Base-by-base conservation (phyloP, 2,329 filamentous ascomycete genomes). In the Endothia cerciana region DNA sequence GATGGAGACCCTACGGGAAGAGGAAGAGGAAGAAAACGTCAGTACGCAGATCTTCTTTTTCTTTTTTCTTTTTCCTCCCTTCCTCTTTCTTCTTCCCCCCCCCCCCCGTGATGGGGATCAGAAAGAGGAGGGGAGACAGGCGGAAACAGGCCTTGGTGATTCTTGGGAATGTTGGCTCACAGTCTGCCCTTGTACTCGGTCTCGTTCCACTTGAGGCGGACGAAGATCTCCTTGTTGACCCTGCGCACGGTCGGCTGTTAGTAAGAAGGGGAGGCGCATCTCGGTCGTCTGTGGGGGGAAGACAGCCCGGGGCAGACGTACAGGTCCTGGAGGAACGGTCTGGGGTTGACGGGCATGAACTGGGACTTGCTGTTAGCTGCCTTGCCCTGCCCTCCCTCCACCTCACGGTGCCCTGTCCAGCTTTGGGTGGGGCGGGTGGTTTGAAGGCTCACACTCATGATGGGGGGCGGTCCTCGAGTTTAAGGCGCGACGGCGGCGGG, bases 121-220 rank as follows among this genome's bases (percentile, higher is more conserved):
- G n/a, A n/a, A n/a, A n/a, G n/a, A n/a, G n/a, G n/a, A n/a, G n/a
- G n/a, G n/a, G n/a, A n/a, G n/a, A n/a, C n/a, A n/a, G n/a, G n/a
- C n/a, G n/a, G n/a, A n/a, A n/a, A n/a, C n/a, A n/a, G n/a, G n/a
- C n/a, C n/a, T n/a, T n/a, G n/a, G n/a, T n/a, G n/a, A n/a, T n/a
- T n/a, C n/a, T n/a, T n/a, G n/a, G n/a, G n/a, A n/a, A n/a, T n/a
- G n/a, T n/a, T n/a, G n/a, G 51, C 66, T 68, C 51, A 68, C 69
- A 99, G 87, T 71, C 88, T 87, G 77, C 95, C 95, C 79, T 94
- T 96, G 87, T 99, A 99, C 79, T 99, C 95, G 67, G 93, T 95
- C 80, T 97, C 90, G 73, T 93, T 93, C 95, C 95, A 99, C 86
- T 99, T 99, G 70, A 99, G 87, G 73, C 94, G 92, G 70, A 99